Conservation (phyloP, 164 flowering plant species). For the Santalum album region DNA sequence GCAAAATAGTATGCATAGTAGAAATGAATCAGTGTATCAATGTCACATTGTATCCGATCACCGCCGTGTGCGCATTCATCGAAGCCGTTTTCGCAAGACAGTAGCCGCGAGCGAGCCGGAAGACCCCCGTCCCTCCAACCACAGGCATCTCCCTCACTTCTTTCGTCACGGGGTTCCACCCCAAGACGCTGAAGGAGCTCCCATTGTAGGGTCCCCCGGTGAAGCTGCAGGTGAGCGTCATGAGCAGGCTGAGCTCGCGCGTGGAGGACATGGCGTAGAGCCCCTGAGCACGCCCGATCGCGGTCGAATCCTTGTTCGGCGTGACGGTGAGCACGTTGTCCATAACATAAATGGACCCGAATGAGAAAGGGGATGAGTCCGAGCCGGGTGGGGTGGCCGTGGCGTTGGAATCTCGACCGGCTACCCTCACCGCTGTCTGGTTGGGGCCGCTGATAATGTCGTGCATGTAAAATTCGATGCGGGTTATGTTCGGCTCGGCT, state of each 20-base stretch:
- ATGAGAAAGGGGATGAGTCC: slow-evolving; percentile 4
- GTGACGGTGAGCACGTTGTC: slow-evolving; percentile 26
- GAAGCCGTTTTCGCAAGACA: slow-evolving; percentile 20
- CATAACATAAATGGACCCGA: slow-evolving; percentile 20
- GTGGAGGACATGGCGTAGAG: slow-evolving; percentile 23
- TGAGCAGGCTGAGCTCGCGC: slow-evolving; percentile 21
- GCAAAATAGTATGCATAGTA: too few relatives aligned
- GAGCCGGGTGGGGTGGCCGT: slow-evolving; percentile 11
- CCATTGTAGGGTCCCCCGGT: slow-evolving; percentile 24
- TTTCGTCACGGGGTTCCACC: slow-evolving; percentile 27
- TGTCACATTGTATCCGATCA: slow-evolving; percentile 28
- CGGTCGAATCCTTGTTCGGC: slow-evolving; percentile 16
- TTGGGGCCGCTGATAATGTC: slow-evolving; percentile 21
- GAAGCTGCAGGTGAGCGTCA: slow-evolving; percentile 17
- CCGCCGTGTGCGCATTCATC: slow-evolving; percentile 11
- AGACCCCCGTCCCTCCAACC: slow-evolving; percentile 37
- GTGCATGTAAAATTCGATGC: slow-evolving; percentile 30
- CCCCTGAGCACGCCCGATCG: slow-evolving; percentile 32
- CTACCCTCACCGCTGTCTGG: slow-evolving; percentile 23
- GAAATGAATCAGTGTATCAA: slow-evolving; percentile 11
- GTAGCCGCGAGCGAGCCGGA: slow-evolving; percentile 32
- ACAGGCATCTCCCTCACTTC: slow-evolving; percentile 34
- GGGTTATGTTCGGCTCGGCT: slow-evolving; percentile 9
- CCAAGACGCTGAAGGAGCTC: slow-evolving; percentile 30
- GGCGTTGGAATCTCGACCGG: slow-evolving; percentile 8